phyloP scores from a whole-genome alignment of 1,284 basidiomycete species.

The Schizophyllum amplum region DNA sequence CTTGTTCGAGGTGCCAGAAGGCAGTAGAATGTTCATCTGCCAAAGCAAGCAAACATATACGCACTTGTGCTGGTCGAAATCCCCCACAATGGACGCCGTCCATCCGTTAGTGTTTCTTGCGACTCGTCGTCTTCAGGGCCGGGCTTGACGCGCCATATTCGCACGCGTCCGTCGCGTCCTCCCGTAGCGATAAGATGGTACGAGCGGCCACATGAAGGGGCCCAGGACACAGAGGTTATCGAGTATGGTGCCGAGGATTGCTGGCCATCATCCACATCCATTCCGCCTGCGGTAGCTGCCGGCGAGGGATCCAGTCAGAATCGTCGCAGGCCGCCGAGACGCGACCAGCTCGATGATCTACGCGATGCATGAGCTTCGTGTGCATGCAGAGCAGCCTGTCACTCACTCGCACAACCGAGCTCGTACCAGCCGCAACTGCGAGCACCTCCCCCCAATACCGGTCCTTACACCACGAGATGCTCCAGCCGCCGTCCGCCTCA shows the following conservation, averaged over 20 bases:
- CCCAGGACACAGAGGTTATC: constrained; percentile 81
- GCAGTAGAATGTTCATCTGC: neutral
- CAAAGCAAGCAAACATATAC: constrained; percentile 13
- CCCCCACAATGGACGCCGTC: constrained; percentile 69
- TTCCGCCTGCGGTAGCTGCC: constrained; percentile 2
- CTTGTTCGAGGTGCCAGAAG: neutral
- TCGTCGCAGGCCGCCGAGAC: constrained; percentile 39
- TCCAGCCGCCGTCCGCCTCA: constrained; percentile 88
- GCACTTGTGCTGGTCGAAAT: constrained; percentile 80
- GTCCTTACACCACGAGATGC: constrained; percentile 90
- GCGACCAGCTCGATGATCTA: constrained; percentile 52
- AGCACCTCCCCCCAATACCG: constrained; percentile 88
- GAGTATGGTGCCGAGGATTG: constrained; percentile 30
- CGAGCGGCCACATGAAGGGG: constrained; percentile 83
- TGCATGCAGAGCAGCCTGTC: neutral
- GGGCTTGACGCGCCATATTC: constrained; percentile 79
- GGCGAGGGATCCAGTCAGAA: constrained; percentile 33
- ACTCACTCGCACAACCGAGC: constrained; percentile 65
- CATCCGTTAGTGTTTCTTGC: constrained; percentile 45
- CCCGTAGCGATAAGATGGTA: constrained; percentile 91
- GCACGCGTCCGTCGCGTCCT: constrained; percentile 74
- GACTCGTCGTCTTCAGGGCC: constrained; percentile 33
- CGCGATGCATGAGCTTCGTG: neutral
- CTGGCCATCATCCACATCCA: constrained; percentile 7
- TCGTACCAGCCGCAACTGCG: constrained; percentile 66